Evolutionary conservation across 1,139 yeast species (phyloP), one percentile per base, ranked within the genome.

Genomic region (Nakaseomyces nivariensis): DNA sequence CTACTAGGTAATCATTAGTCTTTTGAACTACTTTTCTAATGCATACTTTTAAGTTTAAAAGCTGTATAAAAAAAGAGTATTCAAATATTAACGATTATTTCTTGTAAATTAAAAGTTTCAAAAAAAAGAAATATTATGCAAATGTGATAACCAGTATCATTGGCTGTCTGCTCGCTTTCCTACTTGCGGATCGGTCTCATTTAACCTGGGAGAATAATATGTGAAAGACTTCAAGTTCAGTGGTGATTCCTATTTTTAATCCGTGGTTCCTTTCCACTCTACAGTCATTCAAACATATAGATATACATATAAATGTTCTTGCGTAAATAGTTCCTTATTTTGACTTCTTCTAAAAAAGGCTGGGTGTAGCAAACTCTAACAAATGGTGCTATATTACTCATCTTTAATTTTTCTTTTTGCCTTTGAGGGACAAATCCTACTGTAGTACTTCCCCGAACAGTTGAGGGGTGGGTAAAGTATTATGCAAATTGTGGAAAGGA

Each of bases 81-180:
- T 29, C 10, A 29, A 10, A 29, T 29, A 29, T 3, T 17, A 17
- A 17, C 3, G 22, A 17, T 2, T 17, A 17, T 29, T 2, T 3
- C 32, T 34, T 34, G 37, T 34, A 17, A 17, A 17, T 17, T 2
- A 17, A 17, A 17, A 17, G 22, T 17, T 17, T 29, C 31, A 29
- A 7, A 9, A 29, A 7, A 29, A 9, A 29, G 3, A 7, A 29
- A 29, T 2, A 29, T 2, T 29, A 29, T 9, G 6, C 2, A 1
- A 29, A 29, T 17, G 3, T 17, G 22, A 29, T 7, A 40, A 34
- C 48, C 48, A 46, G 48, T 46, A 41, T 46, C 38, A 38, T 46
- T 41, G 58, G 53, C 56, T 52, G 53, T 47, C 45, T 37, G 41
- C 34, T 26, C 29, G 24, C 9, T n/a, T 9, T 17, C 42, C 40